Evolutionary conservation across 1,284 basidiomycete species (phyloP).

Genomic region (Boletellus dicymbophilus): DNA sequence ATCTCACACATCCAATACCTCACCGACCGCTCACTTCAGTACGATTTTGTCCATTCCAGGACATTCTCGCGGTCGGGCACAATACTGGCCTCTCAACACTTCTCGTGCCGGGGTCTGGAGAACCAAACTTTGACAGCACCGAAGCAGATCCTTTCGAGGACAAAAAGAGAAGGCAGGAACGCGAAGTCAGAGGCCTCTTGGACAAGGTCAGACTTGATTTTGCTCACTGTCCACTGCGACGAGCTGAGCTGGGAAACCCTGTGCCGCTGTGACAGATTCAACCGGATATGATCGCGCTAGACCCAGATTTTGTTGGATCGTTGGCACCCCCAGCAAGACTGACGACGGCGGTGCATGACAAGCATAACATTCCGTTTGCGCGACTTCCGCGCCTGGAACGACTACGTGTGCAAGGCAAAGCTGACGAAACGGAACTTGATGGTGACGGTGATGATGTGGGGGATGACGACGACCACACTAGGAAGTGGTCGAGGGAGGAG

Average conservation of each 20-base stretch:
- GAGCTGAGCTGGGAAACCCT: conserved; percentile 1
- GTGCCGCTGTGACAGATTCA: conserved; percentile 68
- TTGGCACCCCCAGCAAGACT: conserved; percentile 64
- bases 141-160: conserved; percentile 97
- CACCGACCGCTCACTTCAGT: conserved; percentile 68
- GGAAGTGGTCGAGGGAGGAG: conserved; percentile 44
- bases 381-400: conserved; percentile 76
- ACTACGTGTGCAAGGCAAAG: conserved; percentile 68
- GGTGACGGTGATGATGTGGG: conserved; percentile 37
- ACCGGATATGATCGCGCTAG: conserved; percentile 92
- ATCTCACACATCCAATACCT: conserved; percentile 82
- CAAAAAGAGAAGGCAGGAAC: conserved; percentile 79
- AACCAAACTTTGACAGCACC: conserved; percentile 91
- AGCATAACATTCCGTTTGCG: conserved; percentile 62
- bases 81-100: conserved; percentile 79
- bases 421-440: conserved; percentile 63
- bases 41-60: conserved; percentile 91
- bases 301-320: conserved; percentile 82
- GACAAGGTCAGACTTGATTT: conserved; percentile 69
- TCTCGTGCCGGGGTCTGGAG: conserved; percentile 90
- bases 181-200: conserved; percentile 88
- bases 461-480: conserved; percentile 35
- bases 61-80: conserved; percentile 83
- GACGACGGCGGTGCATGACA: conserved; percentile 55
- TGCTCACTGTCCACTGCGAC: neutral